Evolutionary conservation across 176 grass and related monocot genomes (phyloP).

Genomic region (Neostapfia colusana): DNA sequence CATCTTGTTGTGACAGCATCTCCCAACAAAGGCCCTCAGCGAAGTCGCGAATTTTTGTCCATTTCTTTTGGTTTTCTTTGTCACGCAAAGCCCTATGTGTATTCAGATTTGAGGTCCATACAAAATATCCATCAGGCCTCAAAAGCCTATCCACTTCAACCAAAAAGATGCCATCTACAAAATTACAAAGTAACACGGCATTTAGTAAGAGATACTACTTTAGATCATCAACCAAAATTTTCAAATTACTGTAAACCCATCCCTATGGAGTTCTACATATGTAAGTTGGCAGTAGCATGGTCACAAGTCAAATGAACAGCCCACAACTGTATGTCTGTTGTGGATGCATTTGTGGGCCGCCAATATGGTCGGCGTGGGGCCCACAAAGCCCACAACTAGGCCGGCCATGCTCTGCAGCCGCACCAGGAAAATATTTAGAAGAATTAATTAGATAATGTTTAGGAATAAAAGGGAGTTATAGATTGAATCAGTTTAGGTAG

Average conservation of each 20-base stretch:
- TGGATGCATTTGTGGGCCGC: too few relatives aligned
- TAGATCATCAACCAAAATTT: slow-evolving; percentile 5
- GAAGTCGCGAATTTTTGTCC: slow-evolving; percentile 60
- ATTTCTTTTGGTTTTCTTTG: slow-evolving; percentile 97
- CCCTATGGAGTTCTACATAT: background rate
- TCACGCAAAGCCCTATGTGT: slow-evolving; percentile 86
- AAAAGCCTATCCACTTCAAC: slow-evolving; percentile 96
- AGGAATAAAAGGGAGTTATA: too few relatives aligned
- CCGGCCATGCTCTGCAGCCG: too few relatives aligned
- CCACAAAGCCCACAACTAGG: too few relatives aligned
- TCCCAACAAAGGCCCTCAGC: slow-evolving; percentile 91
- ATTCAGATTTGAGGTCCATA: slow-evolving; percentile 89
- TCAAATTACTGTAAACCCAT: background rate
- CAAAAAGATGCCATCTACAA: slow-evolving; percentile 87
- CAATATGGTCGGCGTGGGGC: too few relatives aligned
- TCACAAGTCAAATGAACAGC: background rate
- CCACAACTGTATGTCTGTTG: slow-evolving; percentile 6
- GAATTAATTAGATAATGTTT: too few relatives aligned
- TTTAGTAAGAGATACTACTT: slow-evolving; percentile 17
- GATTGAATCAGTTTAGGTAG: too few relatives aligned
- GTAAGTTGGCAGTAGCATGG: slow-evolving; percentile 15
- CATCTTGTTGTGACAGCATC: slow-evolving; percentile 95
- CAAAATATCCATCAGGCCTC: slow-evolving; percentile 95
- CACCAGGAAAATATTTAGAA: too few relatives aligned
- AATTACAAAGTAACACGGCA: slow-evolving; percentile 17